Percentiles rank a stretch among this genome's conserved stretches.
Evolutionary conservation across 1,284 basidiomycete genomes (phyloP).

Genomic region (Gomphus bonarii): DNA sequence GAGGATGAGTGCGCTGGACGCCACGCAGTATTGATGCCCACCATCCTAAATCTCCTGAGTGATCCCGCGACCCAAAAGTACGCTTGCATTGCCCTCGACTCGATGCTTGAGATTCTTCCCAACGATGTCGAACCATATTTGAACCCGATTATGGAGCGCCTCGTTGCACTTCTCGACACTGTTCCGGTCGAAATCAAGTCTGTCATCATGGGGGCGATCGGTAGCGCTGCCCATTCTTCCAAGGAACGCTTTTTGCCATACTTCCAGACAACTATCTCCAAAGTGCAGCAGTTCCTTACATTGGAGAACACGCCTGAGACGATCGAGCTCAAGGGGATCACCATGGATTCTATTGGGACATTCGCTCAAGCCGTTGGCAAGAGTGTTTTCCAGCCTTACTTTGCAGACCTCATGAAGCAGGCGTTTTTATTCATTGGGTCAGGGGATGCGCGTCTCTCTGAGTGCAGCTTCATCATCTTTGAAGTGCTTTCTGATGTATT

Average conservation of each 20-base stretch:
- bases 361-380: conserved; percentile 96
- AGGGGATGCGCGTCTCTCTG: conserved; percentile 81
- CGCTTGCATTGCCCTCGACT: conserved; percentile 95
- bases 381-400: conserved; percentile 92
- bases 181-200: conserved; percentile 85
- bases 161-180: conserved; percentile 80
- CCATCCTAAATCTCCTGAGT: conserved; percentile 85
- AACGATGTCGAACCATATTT: conserved; percentile 85
- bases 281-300: conserved; percentile 80
- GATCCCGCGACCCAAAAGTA: conserved; percentile 83
- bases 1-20: conserved; percentile 87
- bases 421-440: conserved; percentile 88
- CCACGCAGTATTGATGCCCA: conserved; percentile 81
- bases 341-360: conserved; percentile 97
- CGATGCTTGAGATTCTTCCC: conserved; percentile 91
- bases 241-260: conserved; percentile 90
- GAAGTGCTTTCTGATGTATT: conserved; percentile 97
- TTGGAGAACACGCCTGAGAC: conserved; percentile 74
- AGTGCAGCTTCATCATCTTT: conserved; percentile 98
- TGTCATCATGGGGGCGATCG: conserved; percentile 96
- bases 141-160: conserved; percentile 90
- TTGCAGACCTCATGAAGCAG: conserved; percentile 91
- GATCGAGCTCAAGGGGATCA: conserved; percentile 88
- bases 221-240: conserved; percentile 96
- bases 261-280: conserved; percentile 89